Evolutionary conservation across 2,329 filamentous ascomycete genomes (phyloP).

Genomic region (Chrysoporthe deuterocubensis): DNA sequence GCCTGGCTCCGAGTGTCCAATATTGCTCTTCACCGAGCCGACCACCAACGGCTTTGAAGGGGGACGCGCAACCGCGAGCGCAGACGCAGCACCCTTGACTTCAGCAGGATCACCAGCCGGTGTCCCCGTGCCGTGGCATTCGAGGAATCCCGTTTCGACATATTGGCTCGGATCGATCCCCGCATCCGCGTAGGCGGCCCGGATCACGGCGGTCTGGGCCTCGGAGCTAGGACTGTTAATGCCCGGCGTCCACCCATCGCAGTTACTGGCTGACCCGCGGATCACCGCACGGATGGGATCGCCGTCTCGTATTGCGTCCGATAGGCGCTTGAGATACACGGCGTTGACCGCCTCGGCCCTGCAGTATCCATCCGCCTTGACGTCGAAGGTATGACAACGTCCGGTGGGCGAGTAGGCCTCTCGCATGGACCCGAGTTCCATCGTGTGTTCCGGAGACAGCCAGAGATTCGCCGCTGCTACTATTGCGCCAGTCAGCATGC

Average conservation of each 20-base stretch:
- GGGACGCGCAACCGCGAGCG: not conserved
- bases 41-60: slow-evolving; percentile 16
- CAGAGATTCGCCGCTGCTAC: not conserved
- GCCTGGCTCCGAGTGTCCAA: slow-evolving; percentile 33
- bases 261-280: not conserved
- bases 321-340: not conserved
- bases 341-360: slow-evolving; percentile 35
- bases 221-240: not conserved
- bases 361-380: slow-evolving; percentile 1
- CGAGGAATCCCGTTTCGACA: not conserved
- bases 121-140: not conserved
- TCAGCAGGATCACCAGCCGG: not conserved
- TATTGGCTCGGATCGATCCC: not conserved
- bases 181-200: not conserved
- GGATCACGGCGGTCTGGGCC: not conserved
- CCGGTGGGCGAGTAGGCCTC: slow-evolving; percentile 1
- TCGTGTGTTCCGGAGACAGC: slow-evolving; percentile 1
- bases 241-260: not conserved
- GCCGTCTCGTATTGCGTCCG: not conserved
- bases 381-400: slow-evolving; percentile 25
- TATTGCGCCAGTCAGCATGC: not conserved
- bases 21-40: slow-evolving; percentile 34
- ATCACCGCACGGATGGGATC: not conserved
- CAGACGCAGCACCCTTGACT: slow-evolving; percentile 7
- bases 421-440: not conserved